Evolutionary conservation across 495 filamentous ascomycete genomes (phyloP), one percentile per base, ranked within the genome.

Genomic region (Daldinia caldariorum): DNA sequence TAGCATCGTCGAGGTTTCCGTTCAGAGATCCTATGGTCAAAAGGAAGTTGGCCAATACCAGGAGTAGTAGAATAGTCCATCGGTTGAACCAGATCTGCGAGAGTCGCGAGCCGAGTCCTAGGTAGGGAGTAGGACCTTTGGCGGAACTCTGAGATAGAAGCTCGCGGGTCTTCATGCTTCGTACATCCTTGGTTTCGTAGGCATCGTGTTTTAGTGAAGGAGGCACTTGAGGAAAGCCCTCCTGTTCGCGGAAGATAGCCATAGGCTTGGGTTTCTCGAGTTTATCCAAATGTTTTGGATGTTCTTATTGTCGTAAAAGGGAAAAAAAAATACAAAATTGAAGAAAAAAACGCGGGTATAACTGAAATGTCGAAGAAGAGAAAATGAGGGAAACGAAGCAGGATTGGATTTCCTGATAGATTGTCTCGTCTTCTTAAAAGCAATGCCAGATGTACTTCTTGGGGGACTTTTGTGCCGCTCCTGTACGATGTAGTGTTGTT

Each of bases 41-140:
- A 54, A 99, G 79, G 63, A 93, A 84, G 51, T 95, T 88, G 66
- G 90, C 87, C 22, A 99, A 87, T 18, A 98, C 88, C 57, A 99
- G 86, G 45, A 97, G 76, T 9, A 99, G 83, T 49, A 99, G 85
- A 61, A 99, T 83, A 43, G 95, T 97, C 96, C 96, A 99, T 80
- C 91, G 85, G 84, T 98, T 98, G 83, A 98, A 90, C 93, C 94
- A 97, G 75, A 93, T 83, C 83, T 99, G 95, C 32, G 95, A 99
- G 45, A 98, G 85, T 65, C 94, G 88, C 64, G 95, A 91, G 68
- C 90, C 89, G 70, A 97, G 86, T 59, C 94, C 95, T 35, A 99
- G 90, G 75, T 98, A 98, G 32, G 95, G 96, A 54, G 93, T 99
- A 74, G 96, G 87, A 26, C 71, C 61, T 32, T 74, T 75, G 12